Evolutionary conservation across 1,139 yeast genomes (phyloP), one percentile per base, ranked within the genome.

Genomic region (Saccharomycopsis crataegensis): DNA sequence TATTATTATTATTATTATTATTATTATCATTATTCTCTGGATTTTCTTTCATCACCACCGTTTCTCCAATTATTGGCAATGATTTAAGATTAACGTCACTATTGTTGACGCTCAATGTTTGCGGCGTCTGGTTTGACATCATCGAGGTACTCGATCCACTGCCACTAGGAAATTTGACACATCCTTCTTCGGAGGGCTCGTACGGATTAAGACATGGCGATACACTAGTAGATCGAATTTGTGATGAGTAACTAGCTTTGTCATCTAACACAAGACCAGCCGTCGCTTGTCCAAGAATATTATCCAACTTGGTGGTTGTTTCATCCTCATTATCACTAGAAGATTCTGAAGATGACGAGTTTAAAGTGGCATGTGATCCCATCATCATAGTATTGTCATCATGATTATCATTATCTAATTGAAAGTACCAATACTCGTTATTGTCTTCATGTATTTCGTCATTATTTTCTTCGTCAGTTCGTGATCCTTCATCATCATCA

Each of bases 391-490:
- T 11, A 9, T 28, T 43, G 6, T 50, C 55, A 9, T 43, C 46
- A 14, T 52, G 50, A 36, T 9, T 22, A 7, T 37, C 34, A 36
- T 51, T 52, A 32, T 52, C 55, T 31, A 52, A 44, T 16, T 52
- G 55, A 17, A 43, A 52, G 46, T 52, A 52, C 55, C 55, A 52
- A 36, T 52, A 49, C 32, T 52, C 52, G 32, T 43, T 52, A 16
- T 40, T 31, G 31, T 49, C 28, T 4, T 22, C 28, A 14, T 28
- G 17, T 6, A 14, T 34, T 16, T 43, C 45, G 16, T 28, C 33
- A 31, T 48, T 52, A 22, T 38, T 38, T 32, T 40, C 46, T 8
- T 37, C 40, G 40, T 49, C 53, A 11, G 5, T 31, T 2, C 17
- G 12, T 34, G 11, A 12, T 5, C 31, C 12, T 5, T 42, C 17